phyloP scores from a whole-genome alignment of 305 asterid genomes.

The Fraxinus nigra region DNA sequence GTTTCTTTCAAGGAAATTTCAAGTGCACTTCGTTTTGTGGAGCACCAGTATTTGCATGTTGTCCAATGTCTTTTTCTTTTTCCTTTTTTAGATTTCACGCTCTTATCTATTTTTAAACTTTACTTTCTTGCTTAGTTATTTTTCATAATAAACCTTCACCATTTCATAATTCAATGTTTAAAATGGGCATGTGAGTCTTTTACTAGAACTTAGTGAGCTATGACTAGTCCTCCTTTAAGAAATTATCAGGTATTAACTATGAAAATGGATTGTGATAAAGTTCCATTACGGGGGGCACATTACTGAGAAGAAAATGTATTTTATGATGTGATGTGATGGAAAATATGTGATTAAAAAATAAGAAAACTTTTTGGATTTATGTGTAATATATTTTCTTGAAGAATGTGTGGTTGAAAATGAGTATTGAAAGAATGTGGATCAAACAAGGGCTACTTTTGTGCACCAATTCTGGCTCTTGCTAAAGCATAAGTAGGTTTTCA shows the following conservation, averaged over 20 bases:
- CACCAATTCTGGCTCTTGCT: background rate
- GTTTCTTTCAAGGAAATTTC: background rate
- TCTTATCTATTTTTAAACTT: background rate
- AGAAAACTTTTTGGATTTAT: no score
- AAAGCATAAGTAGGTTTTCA: background rate
- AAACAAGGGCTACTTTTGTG: background rate
- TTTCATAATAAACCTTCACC: background rate
- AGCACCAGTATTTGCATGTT: background rate
- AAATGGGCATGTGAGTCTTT: slow-evolving; percentile 6
- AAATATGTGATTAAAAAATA: no score
- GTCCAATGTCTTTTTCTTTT: background rate
- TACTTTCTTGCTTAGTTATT: background rate
- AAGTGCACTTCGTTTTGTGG: background rate
- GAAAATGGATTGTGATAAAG: background rate
- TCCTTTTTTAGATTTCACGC: background rate
- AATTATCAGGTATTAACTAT: background rate
- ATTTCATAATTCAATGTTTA: background rate
- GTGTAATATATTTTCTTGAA: no score
- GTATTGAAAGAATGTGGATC: no score
- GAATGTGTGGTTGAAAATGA: no score
- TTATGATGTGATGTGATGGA: no score
- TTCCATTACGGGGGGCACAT: background rate
- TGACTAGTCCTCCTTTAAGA: background rate
- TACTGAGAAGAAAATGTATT: no score
- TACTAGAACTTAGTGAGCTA: slow-evolving; percentile 8